Conservation (phyloP, 2,329 filamentous ascomycete species). For the Fusarium sulawesiense region DNA sequence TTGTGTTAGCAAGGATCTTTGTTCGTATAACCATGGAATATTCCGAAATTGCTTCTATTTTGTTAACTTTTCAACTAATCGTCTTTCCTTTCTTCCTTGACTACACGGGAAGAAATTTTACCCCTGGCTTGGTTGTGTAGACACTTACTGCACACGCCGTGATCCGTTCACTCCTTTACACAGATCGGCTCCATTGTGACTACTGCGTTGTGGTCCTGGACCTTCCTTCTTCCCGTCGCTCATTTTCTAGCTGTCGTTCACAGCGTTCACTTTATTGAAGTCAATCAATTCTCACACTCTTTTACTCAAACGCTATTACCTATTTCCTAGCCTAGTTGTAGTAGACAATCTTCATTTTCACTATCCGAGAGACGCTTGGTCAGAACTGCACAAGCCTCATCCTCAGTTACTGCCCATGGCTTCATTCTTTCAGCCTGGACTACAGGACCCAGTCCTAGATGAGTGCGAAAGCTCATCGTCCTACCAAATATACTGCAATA, state of each 20-base stretch:
- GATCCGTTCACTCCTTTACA: neutral
- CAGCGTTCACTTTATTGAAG: neutral
- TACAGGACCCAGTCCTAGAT: neutral
- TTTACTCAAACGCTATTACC: neutral
- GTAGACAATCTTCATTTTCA: neutral
- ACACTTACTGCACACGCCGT: neutral
- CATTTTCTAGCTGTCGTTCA: neutral
- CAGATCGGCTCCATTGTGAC: neutral
- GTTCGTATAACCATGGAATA: neutral
- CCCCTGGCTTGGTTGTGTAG: neutral
- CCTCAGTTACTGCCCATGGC: neutral
- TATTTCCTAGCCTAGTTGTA: neutral
- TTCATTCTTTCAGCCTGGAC: slow-evolving; percentile 3
- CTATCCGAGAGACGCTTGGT: too few relatives aligned
- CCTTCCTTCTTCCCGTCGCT: too few relatives aligned
- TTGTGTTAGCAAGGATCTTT: neutral
- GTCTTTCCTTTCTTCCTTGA: too few relatives aligned
- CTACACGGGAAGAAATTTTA: neutral
- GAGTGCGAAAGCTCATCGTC: neutral
- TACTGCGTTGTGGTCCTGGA: neutral
- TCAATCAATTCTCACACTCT: neutral
- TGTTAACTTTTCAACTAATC: neutral
- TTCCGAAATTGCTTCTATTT: neutral
- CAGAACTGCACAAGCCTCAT: neutral
- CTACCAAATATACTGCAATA: neutral